Conservation (phyloP, 2,329 filamentous ascomycete genomes). For the Cladosporium velox region DNA sequence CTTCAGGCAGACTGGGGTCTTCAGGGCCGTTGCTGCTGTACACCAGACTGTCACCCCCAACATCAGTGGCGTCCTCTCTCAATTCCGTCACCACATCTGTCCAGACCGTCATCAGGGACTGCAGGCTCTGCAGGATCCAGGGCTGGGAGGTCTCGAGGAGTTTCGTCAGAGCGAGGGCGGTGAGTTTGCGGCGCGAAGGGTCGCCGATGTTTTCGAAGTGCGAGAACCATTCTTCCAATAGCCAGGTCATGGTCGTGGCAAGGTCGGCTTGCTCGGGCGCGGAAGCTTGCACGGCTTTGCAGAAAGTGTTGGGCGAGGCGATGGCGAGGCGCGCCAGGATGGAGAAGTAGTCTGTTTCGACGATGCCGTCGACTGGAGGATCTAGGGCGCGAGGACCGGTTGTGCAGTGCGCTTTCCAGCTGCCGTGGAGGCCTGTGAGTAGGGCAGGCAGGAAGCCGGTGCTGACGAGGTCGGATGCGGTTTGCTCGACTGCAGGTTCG, state of each 20-base stretch:
- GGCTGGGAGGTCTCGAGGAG: conserved; percentile 65
- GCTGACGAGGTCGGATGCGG: conserved; percentile 57
- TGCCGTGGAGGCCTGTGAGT: conserved; percentile 45
- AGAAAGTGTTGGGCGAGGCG: conserved; percentile 69
- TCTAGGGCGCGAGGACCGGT: conserved; percentile 75
- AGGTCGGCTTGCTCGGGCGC: conserved; percentile 30
- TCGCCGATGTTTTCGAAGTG: conserved; percentile 69
- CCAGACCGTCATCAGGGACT: conserved; percentile 77
- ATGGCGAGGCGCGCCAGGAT: conserved; percentile 78
- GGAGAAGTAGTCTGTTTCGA: conserved; percentile 82
- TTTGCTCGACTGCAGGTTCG: conserved; percentile 54
- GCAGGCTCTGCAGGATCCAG: conserved; percentile 52
- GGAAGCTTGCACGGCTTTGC: conserved; percentile 52
- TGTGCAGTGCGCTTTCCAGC: conserved; percentile 71
- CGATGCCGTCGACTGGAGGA: conserved; percentile 69
- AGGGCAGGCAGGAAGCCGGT: conserved; percentile 60
- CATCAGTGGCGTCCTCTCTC: conserved; percentile 50
- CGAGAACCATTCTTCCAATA: conserved; percentile 64
- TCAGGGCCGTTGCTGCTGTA: conserved; percentile 38
- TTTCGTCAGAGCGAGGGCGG: conserved; percentile 70
- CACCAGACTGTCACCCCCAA: conserved; percentile 41
- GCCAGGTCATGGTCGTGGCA: conserved; percentile 47
- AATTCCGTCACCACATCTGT: conserved; percentile 68
- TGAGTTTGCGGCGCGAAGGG: conserved; percentile 67
- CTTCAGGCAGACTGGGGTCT: conserved; percentile 33